Conservation (phyloP, 805 yeast species). For the Metahyphopichia silvanorum region DNA sequence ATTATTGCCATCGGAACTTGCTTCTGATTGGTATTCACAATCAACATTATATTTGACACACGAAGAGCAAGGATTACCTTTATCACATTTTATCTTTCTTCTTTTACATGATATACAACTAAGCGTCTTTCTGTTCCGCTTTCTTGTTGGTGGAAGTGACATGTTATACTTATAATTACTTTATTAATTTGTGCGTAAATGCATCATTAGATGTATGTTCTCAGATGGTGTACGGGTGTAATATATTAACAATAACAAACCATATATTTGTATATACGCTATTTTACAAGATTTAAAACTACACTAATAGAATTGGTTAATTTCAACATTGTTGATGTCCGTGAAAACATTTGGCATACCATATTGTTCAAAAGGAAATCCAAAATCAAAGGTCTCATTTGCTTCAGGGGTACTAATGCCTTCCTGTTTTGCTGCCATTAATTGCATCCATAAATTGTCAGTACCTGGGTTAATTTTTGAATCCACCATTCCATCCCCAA, state of each 20-base stretch:
- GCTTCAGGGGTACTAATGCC: too few species aligned
- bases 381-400: too few species aligned
- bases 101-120: conserved; percentile 46
- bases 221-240: not conserved
- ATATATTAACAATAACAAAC: not conserved
- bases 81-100: conserved; percentile 47
- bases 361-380: too few species aligned
- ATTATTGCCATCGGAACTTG: not conserved
- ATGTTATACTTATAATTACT: not conserved
- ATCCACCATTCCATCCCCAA: not conserved
- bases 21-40: conserved; percentile 20
- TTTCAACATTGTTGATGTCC: too few species aligned
- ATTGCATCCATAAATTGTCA: conserved; percentile 16
- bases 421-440: conserved; percentile 8
- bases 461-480: conserved; percentile 4
- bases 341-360: too few species aligned
- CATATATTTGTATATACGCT: not conserved
- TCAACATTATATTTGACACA: conserved; percentile 25
- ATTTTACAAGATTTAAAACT: too few species aligned
- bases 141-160: conserved; percentile 6
- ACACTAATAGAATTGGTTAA: too few species aligned
- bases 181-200: not conserved
- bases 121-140: conserved; percentile 31
- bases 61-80: conserved; percentile 31
- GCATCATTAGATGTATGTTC: not conserved